Base-by-base conservation (phyloP, 2,329 filamentous ascomycete genomes). In the Colletotrichum echinochloae region DNA sequence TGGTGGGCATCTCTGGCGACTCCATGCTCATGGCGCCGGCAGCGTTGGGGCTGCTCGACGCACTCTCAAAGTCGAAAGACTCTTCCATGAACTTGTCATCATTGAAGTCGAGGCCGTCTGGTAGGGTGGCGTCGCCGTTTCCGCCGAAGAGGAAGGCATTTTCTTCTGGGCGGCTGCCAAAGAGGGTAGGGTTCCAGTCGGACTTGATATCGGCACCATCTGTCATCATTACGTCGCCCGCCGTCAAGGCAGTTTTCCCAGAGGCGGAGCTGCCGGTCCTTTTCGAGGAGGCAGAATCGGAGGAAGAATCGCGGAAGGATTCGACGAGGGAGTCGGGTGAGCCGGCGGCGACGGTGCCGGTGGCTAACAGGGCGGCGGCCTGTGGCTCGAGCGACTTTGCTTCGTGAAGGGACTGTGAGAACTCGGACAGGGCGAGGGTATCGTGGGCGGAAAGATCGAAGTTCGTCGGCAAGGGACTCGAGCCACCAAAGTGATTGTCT, bases 41-140 rank as follows among this genome's bases (percentile, higher is more conserved):
- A 11, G 79, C 81, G 66, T 83, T 84, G 7, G 89, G 88, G 71
- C 88, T 91, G 74, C 85, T 89, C 2, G 87, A 85, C 11, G 86
- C 85, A 74, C 87, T 88, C 20, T 87, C 85, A 75, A 91, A 90
- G 73, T 89, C 86, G 74, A 90, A 88, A 57, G 83, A 80, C 55
- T 81, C 80, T 62, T 85, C 81, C 81, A 86, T 84, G 61, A 82
- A 82, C 73, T 81, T 81, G 70, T 85, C 84, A 66, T 79, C 78
- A 23, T 78, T 74, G n/a, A 79, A 76, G 37, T 73, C 70, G 65
- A 81, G 80, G 44, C 68, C 74, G 60, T 79, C 78, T 59, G 78
- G 73, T 57, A 72, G 62, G 23, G 77, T 72, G 52, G 77, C 72
- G 30, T 75, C 73, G 23, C 69, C 71, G 35, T 75, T 76, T 35